Conservation (phyloP, 176 grass and related monocot species). For the Secale cereale region DNA sequence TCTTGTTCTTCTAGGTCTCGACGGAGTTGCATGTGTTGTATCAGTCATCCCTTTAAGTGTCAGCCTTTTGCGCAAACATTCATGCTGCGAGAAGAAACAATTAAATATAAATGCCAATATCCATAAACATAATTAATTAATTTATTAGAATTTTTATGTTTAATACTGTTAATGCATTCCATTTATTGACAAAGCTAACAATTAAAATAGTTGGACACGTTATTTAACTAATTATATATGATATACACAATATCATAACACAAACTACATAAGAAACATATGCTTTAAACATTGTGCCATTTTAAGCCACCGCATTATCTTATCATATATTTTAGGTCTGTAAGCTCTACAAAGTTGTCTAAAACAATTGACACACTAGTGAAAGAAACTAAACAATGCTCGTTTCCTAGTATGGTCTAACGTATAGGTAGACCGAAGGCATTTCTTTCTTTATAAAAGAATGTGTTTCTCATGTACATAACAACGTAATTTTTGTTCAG, state of each 20-base stretch:
- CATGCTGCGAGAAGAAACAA: background rate
- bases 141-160: background rate
- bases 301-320: background rate
- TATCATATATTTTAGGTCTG: background rate
- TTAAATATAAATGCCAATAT: background rate
- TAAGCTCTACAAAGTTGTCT: background rate
- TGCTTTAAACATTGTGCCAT: background rate
- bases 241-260: background rate
- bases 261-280: background rate
- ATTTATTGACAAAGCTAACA: background rate
- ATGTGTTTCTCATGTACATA: background rate
- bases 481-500: too few species aligned
- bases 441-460: background rate
- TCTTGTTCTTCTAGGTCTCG: background rate
- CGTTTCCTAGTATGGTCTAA: background rate
- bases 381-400: background rate
- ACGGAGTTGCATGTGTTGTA: background rate
- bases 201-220: background rate
- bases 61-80: constrained; percentile 1
- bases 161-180: background rate
- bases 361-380: background rate
- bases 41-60: background rate
- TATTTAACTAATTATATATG: background rate
- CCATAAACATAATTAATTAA: background rate
- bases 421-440: background rate